phyloP scores from a whole-genome alignment of 768 basidiomycete genomes.

The Hericium rajendrae region DNA sequence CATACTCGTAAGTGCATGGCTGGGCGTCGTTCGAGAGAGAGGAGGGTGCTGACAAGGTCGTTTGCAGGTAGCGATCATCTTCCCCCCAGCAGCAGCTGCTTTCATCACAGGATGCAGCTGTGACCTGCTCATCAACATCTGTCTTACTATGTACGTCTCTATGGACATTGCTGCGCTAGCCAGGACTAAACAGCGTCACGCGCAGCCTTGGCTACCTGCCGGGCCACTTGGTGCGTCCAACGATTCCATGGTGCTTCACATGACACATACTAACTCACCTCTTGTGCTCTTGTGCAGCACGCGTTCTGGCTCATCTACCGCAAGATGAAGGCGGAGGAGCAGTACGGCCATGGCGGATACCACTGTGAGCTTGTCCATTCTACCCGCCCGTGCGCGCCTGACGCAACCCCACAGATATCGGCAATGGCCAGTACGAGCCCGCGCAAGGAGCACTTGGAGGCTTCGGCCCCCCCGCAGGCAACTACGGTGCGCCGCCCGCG shows the following conservation, averaged over 20 bases:
- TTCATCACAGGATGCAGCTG: slow-evolving; percentile 79
- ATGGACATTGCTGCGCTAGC: not conserved
- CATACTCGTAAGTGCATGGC: slow-evolving; percentile 47
- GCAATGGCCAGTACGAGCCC: slow-evolving; percentile 3
- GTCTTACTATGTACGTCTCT: slow-evolving; percentile 56
- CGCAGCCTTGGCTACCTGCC: slow-evolving; percentile 69
- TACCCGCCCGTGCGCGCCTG: not conserved
- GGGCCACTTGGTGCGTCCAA: slow-evolving; percentile 37
- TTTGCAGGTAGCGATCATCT: slow-evolving; percentile 61
- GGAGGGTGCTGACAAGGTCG: not conserved
- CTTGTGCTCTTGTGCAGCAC: slow-evolving; percentile 32
- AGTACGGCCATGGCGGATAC: slow-evolving; percentile 70
- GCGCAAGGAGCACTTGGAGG: not conserved
- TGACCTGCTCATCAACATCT: slow-evolving; percentile 79
- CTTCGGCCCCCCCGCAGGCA: not conserved
- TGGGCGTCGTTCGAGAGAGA: not conserved
- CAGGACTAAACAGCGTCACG: not conserved
- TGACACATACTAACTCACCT: not conserved
- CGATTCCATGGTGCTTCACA: not conserved
- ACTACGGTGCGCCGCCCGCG: not conserved
- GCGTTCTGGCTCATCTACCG: slow-evolving; percentile 88
- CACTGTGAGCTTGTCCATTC: slow-evolving; percentile 33
- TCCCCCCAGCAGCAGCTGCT: slow-evolving; percentile 72
- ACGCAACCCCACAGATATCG: not conserved
- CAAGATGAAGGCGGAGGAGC: slow-evolving; percentile 82